These are phyloP conservation scores for Golubevia pallescens DNA, from an alignment of 1,284 basidiomycete species.

Conservation along the genomic window DNA sequence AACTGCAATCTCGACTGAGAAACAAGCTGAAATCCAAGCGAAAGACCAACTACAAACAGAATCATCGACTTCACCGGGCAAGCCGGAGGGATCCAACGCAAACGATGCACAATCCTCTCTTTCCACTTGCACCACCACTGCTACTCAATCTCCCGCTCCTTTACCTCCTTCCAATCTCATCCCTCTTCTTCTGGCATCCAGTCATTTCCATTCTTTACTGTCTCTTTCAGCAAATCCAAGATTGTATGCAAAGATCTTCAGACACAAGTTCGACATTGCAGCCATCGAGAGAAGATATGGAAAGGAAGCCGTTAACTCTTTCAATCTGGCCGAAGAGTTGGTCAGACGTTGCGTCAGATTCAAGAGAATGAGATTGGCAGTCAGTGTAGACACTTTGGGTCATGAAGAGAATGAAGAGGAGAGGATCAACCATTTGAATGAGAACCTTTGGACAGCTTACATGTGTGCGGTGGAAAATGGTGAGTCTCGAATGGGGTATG, in stretches of 20 bases:
- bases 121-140: no score
- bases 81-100: no score
- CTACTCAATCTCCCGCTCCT: no score
- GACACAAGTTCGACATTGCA: slow-evolving; percentile 42
- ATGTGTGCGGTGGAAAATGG: slow-evolving; percentile 49
- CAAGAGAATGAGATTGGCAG: slow-evolving; percentile 29
- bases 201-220: slow-evolving; percentile 30
- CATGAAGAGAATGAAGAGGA: slow-evolving; percentile 1
- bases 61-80: no score
- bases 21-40: no score
- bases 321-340: slow-evolving; percentile 35
- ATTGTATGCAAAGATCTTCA: slow-evolving; percentile 49
- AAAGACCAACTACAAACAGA: no score
- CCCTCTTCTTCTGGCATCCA: slow-evolving; percentile 33
- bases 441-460: slow-evolving; percentile 52
- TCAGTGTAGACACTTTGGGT: no score
- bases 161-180: slow-evolving; percentile 35
- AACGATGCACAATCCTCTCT: no score
- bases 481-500: no score
- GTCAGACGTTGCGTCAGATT: slow-evolving; percentile 31
- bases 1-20: no score
- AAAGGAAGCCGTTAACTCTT: slow-evolving; percentile 21
- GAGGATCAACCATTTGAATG: slow-evolving; percentile 19
- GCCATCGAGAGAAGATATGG: slow-evolving; percentile 44
- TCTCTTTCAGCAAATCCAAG: slow-evolving; percentile 31